These are phyloP conservation scores for Rossbeevera mucosa DNA, from an alignment of 768 basidiomycete genomes.

Conservation along the genomic window DNA sequence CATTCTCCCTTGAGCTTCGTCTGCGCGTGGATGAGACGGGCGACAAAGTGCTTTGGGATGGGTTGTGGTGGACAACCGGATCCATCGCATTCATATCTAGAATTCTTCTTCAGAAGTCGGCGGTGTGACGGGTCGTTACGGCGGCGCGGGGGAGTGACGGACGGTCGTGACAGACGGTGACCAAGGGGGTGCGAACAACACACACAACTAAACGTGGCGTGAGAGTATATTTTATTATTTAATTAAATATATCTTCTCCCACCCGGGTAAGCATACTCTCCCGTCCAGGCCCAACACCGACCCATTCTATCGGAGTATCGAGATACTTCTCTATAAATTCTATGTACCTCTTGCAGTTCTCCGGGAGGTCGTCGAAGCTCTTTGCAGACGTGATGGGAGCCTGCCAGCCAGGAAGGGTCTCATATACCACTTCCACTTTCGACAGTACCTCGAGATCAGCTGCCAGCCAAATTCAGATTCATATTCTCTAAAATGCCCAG, in stretches of 20 bases:
- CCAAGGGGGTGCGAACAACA: conserved; percentile 21
- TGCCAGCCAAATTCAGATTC: conserved; percentile 23
- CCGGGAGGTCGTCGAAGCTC: conserved; percentile 72
- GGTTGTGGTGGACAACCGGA: conserved; percentile 30
- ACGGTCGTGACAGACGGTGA: conserved; percentile 32
- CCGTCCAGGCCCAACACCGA: conserved; percentile 86
- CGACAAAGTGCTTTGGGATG: conserved; percentile 30
- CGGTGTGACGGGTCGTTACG: conserved; percentile 33
- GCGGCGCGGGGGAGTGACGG: conserved; percentile 33
- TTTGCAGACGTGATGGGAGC: conserved; percentile 59
- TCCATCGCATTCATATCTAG: conserved; percentile 32
- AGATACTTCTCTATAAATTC: conserved; percentile 78
- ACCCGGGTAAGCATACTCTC: conserved; percentile 66
- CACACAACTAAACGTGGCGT: conserved; percentile 16
- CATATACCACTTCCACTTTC: conserved; percentile 79
- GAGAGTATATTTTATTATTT: conserved; percentile 14
- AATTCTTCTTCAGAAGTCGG: conserved; percentile 14
- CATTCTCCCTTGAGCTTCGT: conserved; percentile 59
- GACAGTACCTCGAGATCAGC: conserved; percentile 84
- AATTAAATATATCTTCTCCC: conserved; percentile 18
- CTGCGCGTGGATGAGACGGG: conserved; percentile 41
- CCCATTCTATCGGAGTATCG: conserved; percentile 78
- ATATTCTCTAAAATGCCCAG: background rate
- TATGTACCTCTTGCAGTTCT: conserved; percentile 81
- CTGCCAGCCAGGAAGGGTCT: conserved; percentile 90